Percentiles rank a stretch among this genome's conserved stretches.
Evolutionary conservation across 2,329 filamentous ascomycete species (phyloP).

Genomic region (Neurospora sp.): DNA sequence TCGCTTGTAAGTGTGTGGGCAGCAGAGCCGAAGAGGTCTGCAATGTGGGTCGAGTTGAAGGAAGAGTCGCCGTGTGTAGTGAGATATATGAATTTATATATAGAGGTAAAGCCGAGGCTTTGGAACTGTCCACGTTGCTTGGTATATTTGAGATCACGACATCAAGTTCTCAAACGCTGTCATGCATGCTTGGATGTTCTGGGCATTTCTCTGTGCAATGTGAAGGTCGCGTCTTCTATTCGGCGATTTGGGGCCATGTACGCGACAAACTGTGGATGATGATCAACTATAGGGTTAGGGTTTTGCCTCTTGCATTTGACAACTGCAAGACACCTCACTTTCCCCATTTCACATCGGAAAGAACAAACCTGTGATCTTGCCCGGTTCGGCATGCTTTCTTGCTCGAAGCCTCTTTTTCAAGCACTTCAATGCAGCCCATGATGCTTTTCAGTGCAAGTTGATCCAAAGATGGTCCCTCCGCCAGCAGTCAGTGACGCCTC

Average conservation of each 20-base stretch:
- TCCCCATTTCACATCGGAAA: not conserved
- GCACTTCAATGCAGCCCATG: not conserved
- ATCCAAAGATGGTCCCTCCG: conserved; percentile 5
- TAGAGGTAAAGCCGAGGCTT: not conserved
- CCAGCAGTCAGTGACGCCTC: conserved; percentile 8
- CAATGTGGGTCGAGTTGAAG: not conserved
- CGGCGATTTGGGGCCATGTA: not conserved
- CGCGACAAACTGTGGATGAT: not conserved
- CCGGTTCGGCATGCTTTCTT: not conserved
- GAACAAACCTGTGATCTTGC: not conserved
- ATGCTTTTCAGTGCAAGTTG: not conserved
- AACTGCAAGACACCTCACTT: not conserved
- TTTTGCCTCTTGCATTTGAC: not conserved
- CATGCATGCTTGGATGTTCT: not conserved
- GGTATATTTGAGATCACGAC: not conserved
- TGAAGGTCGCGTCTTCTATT: not conserved
- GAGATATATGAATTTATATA: not conserved
- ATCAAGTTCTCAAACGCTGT: not conserved
- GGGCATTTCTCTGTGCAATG: not conserved
- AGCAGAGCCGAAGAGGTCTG: not conserved
- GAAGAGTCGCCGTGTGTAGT: not conserved
- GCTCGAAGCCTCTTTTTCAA: not conserved
- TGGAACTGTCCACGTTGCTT: not conserved
- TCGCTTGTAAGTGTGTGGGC: not conserved
- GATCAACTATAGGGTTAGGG: not conserved